These are phyloP conservation scores for Skeletonema menzelii DNA, from an alignment of 108 stramenopile genomes.

Conservation along the genomic window DNA sequence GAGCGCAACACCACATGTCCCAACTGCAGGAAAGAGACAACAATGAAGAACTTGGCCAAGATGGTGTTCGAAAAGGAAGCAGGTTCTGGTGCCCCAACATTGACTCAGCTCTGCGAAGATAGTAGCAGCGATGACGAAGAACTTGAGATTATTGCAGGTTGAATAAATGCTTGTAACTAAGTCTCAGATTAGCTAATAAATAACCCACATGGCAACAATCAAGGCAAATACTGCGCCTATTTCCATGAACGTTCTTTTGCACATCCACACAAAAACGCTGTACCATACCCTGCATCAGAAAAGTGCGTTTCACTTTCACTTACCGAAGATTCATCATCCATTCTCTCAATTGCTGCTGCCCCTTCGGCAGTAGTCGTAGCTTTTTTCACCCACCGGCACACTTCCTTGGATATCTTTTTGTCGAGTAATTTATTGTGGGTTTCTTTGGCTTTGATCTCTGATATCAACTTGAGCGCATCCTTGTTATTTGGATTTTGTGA, in stretches of 20 bases:
- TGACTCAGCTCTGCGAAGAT: conserved; percentile 46
- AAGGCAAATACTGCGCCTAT: conserved; percentile 1
- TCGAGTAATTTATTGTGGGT: conserved; percentile 20
- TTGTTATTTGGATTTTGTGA: conserved; percentile 16
- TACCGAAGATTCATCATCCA: conserved; percentile 14
- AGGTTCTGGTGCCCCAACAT: conserved; percentile 20
- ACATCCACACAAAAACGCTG: not conserved
- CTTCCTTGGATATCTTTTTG: conserved; percentile 60
- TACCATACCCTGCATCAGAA: not conserved
- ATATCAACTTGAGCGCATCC: conserved; percentile 31
- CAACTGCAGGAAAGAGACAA: conserved; percentile 47
- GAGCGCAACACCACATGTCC: conserved; percentile 59
- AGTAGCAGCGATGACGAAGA: conserved; percentile 25
- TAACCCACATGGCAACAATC: not conserved
- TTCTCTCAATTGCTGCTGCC: conserved; percentile 1
- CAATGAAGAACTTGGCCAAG: conserved; percentile 42
- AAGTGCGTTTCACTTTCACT: conserved; percentile 19
- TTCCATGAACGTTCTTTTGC: not conserved
- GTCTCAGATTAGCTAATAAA: not conserved
- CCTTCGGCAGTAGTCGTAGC: conserved; percentile 30
- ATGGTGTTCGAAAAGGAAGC: conserved; percentile 48
- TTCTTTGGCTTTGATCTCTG: conserved; percentile 16
- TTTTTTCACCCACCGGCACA: conserved; percentile 60
- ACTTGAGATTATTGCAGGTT: conserved; percentile 32
- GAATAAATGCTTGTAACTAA: not conserved